Evolutionary conservation across 1,284 basidiomycete genomes (phyloP), one percentile per base, ranked within the genome.

Genomic region (Fomes fomentarius): DNA sequence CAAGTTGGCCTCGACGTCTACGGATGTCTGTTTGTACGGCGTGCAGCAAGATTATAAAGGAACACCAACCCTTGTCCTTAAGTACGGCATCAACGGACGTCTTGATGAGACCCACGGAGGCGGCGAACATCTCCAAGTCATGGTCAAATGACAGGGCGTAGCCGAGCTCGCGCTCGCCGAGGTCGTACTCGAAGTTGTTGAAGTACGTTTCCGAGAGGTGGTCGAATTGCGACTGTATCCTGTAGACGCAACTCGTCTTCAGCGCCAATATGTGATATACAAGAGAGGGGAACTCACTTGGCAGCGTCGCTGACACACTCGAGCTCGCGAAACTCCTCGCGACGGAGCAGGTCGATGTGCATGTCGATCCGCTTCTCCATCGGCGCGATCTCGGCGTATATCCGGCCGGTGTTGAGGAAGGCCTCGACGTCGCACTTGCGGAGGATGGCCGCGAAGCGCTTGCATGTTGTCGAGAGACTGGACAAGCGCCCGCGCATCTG

Each of bases 301-400:
- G 82, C 78, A 42, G 98, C 81, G 66, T 98, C 96, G 61, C 81
- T 87, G 14, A 91, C 93, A 71, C 95, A 98, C 63, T 97, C 94
- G 71, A 87, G 82, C 72, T 96, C 96, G 39, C 90, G 83, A 75
- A 99, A 94, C 70, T 94, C 94, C 62, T 98, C 94, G 39, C 85
- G 79, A 42, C 91, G 81, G 12, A 97, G 76, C 28, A 90, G 79
- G 48, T 91, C 89, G 54, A 98, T 84, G 70, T 96, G 96, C 71
- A 90, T 87, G 66, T 99, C 95, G 49, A 99, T 83, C 37, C 91
- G 84, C 69, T 90, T 91, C 76, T 99, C 96, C 69, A 98, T 85
- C 0, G 89, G 89, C 0, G 84, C 82, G 34, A 98, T 82, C 59
- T 99, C 96, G 8, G 83, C 81, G 62, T 87, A 93, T 25, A 97